These are phyloP conservation scores for Pythium phragmiticola DNA, from an alignment of 352 stramenopile genomes.

Conservation along the genomic window DNA sequence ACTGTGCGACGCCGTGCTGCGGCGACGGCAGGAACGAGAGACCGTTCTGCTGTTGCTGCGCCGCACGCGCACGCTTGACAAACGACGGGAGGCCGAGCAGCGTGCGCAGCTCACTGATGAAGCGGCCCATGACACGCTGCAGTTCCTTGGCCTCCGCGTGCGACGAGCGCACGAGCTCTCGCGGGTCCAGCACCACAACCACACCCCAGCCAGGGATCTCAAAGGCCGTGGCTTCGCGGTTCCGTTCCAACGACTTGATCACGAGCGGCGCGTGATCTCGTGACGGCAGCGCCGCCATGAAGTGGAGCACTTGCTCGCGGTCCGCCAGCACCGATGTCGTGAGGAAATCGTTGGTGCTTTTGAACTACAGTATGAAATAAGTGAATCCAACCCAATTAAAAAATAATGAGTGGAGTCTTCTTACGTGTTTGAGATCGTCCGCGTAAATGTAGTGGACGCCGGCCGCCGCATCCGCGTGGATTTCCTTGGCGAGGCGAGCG, in stretches of 20 bases:
- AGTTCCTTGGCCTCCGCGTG: constrained; percentile 25
- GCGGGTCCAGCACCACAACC: constrained; percentile 56
- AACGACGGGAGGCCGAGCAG: constrained; percentile 64
- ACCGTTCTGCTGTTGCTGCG: background rate
- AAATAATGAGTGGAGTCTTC: constrained; percentile 1
- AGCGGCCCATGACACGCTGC: constrained; percentile 66
- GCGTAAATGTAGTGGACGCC: constrained; percentile 45
- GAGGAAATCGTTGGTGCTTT: constrained; percentile 74
- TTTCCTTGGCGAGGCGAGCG: constrained; percentile 55
- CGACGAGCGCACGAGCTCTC: constrained; percentile 15
- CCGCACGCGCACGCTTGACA: constrained; percentile 25
- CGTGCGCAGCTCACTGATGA: constrained; percentile 61
- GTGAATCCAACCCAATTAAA: background rate
- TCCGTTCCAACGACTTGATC: constrained; percentile 33
- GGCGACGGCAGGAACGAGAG: constrained; percentile 53
- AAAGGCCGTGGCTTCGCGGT: constrained; percentile 47
- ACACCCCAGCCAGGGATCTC: constrained; percentile 69
- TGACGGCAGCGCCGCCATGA: constrained; percentile 67
- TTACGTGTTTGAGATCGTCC: constrained; percentile 70
- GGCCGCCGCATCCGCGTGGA: constrained; percentile 34
- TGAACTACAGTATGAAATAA: constrained; percentile 20
- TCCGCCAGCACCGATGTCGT: constrained; percentile 63
- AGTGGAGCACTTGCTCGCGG: constrained; percentile 73
- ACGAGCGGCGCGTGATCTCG: constrained; percentile 47
- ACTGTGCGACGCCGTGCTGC: constrained; percentile 56